Evolutionary conservation across 2,329 filamentous ascomycete species (phyloP).

Genomic region (Aspergillus melleus): DNA sequence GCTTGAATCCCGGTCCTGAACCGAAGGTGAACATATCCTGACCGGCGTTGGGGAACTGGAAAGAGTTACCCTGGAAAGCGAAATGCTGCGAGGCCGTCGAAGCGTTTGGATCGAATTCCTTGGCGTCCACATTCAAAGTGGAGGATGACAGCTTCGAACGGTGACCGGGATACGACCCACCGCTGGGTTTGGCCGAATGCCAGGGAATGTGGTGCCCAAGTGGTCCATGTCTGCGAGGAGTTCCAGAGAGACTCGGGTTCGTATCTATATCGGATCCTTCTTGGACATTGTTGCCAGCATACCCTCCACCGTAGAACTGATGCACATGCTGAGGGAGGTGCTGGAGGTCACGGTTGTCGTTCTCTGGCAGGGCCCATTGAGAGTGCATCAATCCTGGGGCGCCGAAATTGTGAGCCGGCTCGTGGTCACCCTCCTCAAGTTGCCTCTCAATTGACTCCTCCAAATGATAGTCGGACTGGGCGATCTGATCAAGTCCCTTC

Average conservation of each 20-base stretch:
- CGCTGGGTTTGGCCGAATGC: constrained; percentile 36
- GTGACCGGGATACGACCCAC: constrained; percentile 50
- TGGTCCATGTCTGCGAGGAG: constrained; percentile 47
- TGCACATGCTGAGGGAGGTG: constrained; percentile 30
- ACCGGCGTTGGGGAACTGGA: constrained; percentile 40
- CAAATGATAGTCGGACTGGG: constrained; percentile 77
- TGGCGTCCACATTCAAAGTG: constrained; percentile 83
- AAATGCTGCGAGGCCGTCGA: constrained; percentile 51
- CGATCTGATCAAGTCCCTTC: constrained; percentile 67
- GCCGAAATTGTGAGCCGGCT: constrained; percentile 29
- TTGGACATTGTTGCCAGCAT: constrained; percentile 36
- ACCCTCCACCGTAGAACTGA: constrained; percentile 36
- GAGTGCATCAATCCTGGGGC: constrained; percentile 34
- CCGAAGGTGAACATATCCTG: constrained; percentile 32
- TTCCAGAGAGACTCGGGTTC: constrained; percentile 71
- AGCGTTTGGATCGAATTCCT: constrained; percentile 71
- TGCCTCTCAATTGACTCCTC: constrained; percentile 78
- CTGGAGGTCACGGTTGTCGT: constrained; percentile 26
- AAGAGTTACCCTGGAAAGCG: constrained; percentile 44
- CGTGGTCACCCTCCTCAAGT: constrained; percentile 71
- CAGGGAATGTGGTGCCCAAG: constrained; percentile 32
- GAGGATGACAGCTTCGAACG: constrained; percentile 69
- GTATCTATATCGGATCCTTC: constrained; percentile 69
- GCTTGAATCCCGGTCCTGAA: constrained; percentile 29
- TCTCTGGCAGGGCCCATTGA: constrained; percentile 39